Evolutionary conservation across 805 yeast genomes (phyloP).

Genomic region (Isabelozyma rhagii): DNA sequence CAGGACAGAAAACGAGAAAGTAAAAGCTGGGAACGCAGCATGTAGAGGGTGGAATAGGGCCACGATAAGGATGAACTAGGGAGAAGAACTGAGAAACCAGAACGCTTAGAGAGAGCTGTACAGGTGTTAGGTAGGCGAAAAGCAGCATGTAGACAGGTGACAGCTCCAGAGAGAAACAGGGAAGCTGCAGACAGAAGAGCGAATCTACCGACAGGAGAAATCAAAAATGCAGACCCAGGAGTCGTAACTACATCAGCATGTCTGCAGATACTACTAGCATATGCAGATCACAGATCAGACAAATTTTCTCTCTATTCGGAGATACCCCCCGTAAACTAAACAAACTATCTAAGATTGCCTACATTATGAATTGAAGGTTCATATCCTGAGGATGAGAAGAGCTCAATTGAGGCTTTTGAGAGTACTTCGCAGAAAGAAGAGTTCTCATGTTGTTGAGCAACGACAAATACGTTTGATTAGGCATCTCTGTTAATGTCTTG

Average conservation of each 20-base stretch:
- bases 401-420: slow-evolving; percentile 41
- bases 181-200: not conserved
- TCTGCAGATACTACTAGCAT: too few species aligned
- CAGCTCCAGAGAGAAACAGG: not conserved
- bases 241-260: not conserved
- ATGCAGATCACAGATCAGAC: too few species aligned
- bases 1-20: too few species aligned
- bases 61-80: not conserved
- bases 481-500: slow-evolving; percentile 20
- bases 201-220: not conserved
- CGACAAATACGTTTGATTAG: slow-evolving; percentile 32
- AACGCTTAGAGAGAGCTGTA: not conserved
- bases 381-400: slow-evolving; percentile 37
- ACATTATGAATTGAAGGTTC: slow-evolving; percentile 34
- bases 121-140: not conserved
- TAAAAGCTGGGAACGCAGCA: not conserved
- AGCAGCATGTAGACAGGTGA: not conserved
- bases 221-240: not conserved
- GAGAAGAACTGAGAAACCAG: not conserved
- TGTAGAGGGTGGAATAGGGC: not conserved
- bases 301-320: too few species aligned
- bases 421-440: slow-evolving; percentile 26
- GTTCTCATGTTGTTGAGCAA: slow-evolving; percentile 36
- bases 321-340: too few species aligned
- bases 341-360: not conserved